Conservation (phyloP, 768 basidiomycete species). For the Mycena galericulata region DNA sequence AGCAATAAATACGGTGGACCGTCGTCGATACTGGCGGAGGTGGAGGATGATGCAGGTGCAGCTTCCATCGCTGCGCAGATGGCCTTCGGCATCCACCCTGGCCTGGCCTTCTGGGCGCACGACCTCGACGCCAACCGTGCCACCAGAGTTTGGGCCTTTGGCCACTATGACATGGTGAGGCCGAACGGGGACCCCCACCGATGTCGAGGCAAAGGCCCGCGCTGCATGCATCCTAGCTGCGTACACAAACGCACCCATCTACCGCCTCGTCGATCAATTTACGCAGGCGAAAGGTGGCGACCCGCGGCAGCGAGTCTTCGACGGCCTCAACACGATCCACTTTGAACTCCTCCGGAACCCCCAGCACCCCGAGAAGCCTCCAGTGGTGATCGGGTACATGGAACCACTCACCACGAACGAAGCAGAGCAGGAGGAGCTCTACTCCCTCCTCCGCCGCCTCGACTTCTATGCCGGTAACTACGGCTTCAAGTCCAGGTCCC, state of each 20-base stretch:
- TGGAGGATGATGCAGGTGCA: neutral
- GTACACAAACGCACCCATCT: neutral
- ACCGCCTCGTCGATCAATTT: neutral
- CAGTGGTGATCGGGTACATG: constrained; percentile 3
- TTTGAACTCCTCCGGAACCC: neutral
- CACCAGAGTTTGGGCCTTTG: too few species aligned
- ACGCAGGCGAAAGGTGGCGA: neutral
- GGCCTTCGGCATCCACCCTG: neutral
- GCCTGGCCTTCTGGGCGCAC: neutral
- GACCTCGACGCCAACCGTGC: too few species aligned
- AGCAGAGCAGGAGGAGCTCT: neutral
- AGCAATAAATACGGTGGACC: neutral
- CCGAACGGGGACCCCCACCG: too few species aligned
- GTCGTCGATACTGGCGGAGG: neutral
- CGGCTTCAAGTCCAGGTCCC: neutral
- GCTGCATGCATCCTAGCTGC: too few species aligned
- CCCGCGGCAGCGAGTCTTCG: neutral
- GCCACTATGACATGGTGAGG: too few species aligned
- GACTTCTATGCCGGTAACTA: neutral
- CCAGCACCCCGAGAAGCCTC: neutral
- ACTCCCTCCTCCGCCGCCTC: constrained; percentile 2
- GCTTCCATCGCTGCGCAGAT: neutral
- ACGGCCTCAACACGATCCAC: constrained; percentile 15
- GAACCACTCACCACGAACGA: neutral
- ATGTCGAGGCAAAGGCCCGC: too few species aligned